These are phyloP conservation scores for Komagataella ulmi DNA, from an alignment of 805 yeast genomes.

Conservation along the genomic window DNA sequence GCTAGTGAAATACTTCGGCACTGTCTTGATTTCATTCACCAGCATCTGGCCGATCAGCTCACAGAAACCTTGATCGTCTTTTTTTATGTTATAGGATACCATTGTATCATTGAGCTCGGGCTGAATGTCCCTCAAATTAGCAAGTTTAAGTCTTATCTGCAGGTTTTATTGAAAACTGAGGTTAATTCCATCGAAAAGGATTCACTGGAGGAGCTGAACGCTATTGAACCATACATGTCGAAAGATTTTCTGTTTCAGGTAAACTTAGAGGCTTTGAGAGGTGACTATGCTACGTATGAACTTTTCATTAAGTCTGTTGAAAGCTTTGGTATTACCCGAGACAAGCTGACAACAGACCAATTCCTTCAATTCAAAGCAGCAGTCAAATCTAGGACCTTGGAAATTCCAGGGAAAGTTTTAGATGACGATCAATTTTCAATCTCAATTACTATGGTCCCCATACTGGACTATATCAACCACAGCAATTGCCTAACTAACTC, in stretches of 20 bases:
- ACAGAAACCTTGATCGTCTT: background rate
- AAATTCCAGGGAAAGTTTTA: conserved; percentile 34
- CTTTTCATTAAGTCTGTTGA: background rate
- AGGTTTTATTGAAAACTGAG: background rate
- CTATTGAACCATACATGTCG: background rate
- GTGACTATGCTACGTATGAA: background rate
- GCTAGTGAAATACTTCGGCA: background rate
- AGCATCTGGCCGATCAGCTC: background rate
- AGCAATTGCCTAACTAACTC: conserved; percentile 29
- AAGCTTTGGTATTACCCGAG: background rate
- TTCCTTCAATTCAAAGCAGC: conserved; percentile 21
- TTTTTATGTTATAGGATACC: background rate
- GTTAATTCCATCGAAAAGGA: background rate
- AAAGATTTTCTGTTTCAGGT: background rate
- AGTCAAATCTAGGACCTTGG: conserved; percentile 45
- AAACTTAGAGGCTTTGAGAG: background rate
- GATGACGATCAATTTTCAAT: conserved; percentile 26
- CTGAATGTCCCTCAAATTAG: background rate
- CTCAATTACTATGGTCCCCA: conserved; percentile 48
- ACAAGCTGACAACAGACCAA: background rate
- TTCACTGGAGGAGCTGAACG: background rate
- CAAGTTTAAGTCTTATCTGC: background rate
- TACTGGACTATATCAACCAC: conserved; percentile 61
- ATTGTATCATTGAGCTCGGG: background rate
- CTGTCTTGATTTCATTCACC: background rate